phyloP scores from a whole-genome alignment of 148 eudicot genomes.

The Suaeda aralocaspica region DNA sequence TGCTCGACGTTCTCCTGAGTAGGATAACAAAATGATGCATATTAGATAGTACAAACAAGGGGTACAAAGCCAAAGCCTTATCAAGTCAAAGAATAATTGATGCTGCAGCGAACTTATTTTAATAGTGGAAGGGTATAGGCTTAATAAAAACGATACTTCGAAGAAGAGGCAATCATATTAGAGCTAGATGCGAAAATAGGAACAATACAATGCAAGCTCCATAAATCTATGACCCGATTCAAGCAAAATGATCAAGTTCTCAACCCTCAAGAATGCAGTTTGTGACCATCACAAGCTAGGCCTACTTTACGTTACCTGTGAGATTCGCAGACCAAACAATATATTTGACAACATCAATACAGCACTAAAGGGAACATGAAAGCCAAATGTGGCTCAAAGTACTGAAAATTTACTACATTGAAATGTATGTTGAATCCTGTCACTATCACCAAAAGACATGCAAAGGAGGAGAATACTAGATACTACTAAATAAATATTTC shows the following conservation, averaged over 20 bases:
- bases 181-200: background rate
- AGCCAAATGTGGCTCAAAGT: background rate
- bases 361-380: too few relatives aligned
- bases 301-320: background rate
- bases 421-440: too few relatives aligned
- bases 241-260: too few relatives aligned
- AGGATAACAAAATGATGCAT: slow-evolving; percentile 1
- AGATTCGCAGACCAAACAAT: too few relatives aligned
- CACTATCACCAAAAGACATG: background rate
- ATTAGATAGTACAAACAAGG: background rate
- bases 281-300: background rate
- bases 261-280: too few relatives aligned
- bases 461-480: too few relatives aligned
- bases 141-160: background rate
- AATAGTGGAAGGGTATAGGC: background rate
- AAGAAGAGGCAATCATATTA: background rate
- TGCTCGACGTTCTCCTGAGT: slow-evolving; percentile 61
- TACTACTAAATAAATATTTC: background rate
- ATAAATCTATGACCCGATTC: too few relatives aligned
- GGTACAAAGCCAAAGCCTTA: background rate
- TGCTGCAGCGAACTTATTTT: background rate
- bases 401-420: background rate
- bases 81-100: too few relatives aligned
- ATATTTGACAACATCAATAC: too few relatives aligned
- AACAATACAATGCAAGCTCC: background rate